These are phyloP conservation scores for Kodamaea fukazawae DNA, from an alignment of 805 yeast species.

Conservation along the genomic window DNA sequence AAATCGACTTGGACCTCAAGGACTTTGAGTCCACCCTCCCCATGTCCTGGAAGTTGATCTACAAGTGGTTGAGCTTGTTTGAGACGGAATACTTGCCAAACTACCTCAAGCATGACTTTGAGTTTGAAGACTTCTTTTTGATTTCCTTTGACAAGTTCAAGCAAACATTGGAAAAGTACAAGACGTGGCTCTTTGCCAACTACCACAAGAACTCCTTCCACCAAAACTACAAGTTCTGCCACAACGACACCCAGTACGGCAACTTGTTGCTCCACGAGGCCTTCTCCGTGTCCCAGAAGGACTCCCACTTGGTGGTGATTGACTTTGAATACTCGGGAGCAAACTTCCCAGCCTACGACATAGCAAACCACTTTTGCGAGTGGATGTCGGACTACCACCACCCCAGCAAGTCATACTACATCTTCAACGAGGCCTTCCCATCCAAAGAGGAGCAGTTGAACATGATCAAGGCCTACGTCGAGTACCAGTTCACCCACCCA, in stretches of 20 bases:
- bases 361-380: conserved; percentile 90
- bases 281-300: conserved; percentile 33
- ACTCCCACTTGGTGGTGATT: conserved; percentile 74
- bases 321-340: conserved; percentile 96
- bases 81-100: conserved; percentile 43
- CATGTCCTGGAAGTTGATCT: conserved; percentile 62
- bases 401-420: conserved; percentile 47
- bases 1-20: conserved; percentile 58
- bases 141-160: conserved; percentile 52
- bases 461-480: conserved; percentile 74
- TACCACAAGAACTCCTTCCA: conserved; percentile 46
- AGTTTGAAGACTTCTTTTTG: conserved; percentile 39
- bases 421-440: conserved; percentile 64
- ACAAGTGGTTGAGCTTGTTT: conserved; percentile 61
- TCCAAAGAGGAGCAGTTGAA: conserved; percentile 62
- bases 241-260: conserved; percentile 96
- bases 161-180: conserved; percentile 48
- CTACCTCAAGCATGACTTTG: conserved; percentile 28
- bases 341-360: conserved; percentile 83
- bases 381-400: conserved; percentile 95
- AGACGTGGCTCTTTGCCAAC: conserved; percentile 55
- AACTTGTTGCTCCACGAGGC: conserved; percentile 66
- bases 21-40: conserved; percentile 62
- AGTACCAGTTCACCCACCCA: conserved; percentile 47
- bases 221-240: conserved; percentile 73